Conservation (phyloP, 345 rosid genomes). For the Sisymbrium altissimum region DNA sequence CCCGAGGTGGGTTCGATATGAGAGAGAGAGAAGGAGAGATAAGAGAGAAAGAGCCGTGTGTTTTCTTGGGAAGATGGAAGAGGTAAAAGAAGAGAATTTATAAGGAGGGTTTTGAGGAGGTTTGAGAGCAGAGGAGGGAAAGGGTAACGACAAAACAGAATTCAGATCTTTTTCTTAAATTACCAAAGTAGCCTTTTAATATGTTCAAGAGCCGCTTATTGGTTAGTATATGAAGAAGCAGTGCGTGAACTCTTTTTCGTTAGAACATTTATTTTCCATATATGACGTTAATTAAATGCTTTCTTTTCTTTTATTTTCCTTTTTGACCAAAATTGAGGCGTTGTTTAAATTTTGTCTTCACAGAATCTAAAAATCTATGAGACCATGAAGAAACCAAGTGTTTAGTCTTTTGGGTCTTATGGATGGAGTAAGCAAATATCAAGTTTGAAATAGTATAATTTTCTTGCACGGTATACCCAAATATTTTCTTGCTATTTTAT, state of each 20-base stretch:
- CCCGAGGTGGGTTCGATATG: not conserved
- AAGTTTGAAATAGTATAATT: not conserved
- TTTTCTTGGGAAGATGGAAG: conserved; percentile 8
- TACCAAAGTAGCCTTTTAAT: not conserved
- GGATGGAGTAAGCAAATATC: conserved; percentile 9
- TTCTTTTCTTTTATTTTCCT: no score
- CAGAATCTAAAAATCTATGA: not conserved
- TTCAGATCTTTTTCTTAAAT: not conserved
- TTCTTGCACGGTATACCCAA: conserved; percentile 8
- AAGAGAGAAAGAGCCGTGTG: not conserved
- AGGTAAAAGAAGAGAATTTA: conserved; percentile 26
- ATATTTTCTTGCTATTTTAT: conserved; percentile 3
- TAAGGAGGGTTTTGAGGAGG: not conserved
- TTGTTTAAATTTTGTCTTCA: not conserved
- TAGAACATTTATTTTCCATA: not conserved
- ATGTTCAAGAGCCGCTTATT: not conserved
- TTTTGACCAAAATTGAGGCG: no score
- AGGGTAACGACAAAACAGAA: conserved; percentile 22
- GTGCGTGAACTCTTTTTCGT: not conserved
- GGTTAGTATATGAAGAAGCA: not conserved
- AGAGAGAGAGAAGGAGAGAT: not conserved
- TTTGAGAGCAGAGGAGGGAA: conserved; percentile 30
- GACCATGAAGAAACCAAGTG: not conserved
- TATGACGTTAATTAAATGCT: not conserved
- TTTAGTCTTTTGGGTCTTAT: conserved; percentile 6